Base-by-base conservation (phyloP, 345 rosid genomes). In the Streptanthus diversifolius region DNA sequence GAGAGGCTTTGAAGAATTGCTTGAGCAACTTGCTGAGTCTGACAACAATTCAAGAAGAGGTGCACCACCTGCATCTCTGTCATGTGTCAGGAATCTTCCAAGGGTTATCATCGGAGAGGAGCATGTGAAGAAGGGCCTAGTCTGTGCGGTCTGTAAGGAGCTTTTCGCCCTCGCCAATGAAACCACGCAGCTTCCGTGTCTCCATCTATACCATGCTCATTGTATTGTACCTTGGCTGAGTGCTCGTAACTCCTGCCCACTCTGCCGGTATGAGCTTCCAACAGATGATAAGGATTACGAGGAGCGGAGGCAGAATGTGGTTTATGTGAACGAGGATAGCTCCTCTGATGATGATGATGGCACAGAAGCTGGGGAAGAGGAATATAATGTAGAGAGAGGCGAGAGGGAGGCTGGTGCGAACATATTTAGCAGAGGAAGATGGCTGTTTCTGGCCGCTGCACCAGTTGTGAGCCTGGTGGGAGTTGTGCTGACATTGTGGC, bases 141-240 rank as follows among this genome's bases (percentile, higher is more conserved):
- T 81, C 44, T 93, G 98, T 82, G 96, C 98, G 11, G 81, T 93
- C 67, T 93, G 98, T 86, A 93, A 89, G 79, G 98, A 93, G 77
- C 51, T 83, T 71, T 83, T 85, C 72, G 24, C 72, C 17, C 49
- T 77, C 18, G 83, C 92, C 61, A 81, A 78, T 60, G 86, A 85
- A 83, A 91, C 80, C 27, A 86, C 74, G 63, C 85, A 88, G 76
- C 97, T 93, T 78, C 98, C 98, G 1, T 93, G 98, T 80, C 71
- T 66, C 70, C 98, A 93, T 59, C 74, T 91, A 41, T 93, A 93
- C 77, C 96, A 93, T 63, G 82, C 81, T 41, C 59, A 70, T 43
- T 93, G 98, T 82, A 93, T 93, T 66, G 60, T 90, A 67, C 96
- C 95, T 12, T 90, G 98, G 98, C 72, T 93, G 82, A 83, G 76